Conservation (phyloP, 306 rosid species). For the Quercus wislizeni region DNA sequence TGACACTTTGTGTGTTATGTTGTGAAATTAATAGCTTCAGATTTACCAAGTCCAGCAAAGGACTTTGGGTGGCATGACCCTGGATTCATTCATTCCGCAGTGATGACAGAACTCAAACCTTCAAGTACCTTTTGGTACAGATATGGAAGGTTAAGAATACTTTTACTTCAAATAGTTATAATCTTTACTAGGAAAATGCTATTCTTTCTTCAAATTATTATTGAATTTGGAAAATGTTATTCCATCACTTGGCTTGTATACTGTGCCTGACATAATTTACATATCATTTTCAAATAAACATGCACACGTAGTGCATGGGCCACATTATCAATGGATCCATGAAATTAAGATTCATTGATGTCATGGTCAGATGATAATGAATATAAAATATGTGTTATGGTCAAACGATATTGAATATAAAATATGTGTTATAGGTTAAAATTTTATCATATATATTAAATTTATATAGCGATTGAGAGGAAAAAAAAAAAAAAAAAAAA, state of each 20-base stretch:
- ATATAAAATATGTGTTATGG: no score
- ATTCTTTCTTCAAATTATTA: not conserved
- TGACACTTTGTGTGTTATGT: not conserved
- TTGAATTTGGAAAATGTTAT: not conserved
- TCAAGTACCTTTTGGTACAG: constrained; percentile 54
- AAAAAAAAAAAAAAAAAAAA: no score
- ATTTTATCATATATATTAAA: no score
- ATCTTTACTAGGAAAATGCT: not conserved
- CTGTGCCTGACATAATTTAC: no score
- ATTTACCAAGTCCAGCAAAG: constrained; percentile 64
- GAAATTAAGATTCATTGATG: no score
- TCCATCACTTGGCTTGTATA: not conserved
- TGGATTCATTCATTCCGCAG: constrained; percentile 81
- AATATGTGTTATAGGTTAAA: no score
- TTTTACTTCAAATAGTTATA: not conserved
- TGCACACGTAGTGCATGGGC: no score
- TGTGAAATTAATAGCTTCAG: constrained; percentile 36
- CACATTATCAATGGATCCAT: no score
- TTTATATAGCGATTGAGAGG: no score
- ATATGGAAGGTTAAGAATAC: constrained; percentile 64
- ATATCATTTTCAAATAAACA: no score
- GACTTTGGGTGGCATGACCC: constrained; percentile 99
- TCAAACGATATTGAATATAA: no score
- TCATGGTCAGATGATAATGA: no score
- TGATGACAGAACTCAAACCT: constrained; percentile 77